Evolutionary conservation across 345 rosid genomes (phyloP), one percentile per base, ranked within the genome.

Genomic region (Cochlearia excelsa): DNA sequence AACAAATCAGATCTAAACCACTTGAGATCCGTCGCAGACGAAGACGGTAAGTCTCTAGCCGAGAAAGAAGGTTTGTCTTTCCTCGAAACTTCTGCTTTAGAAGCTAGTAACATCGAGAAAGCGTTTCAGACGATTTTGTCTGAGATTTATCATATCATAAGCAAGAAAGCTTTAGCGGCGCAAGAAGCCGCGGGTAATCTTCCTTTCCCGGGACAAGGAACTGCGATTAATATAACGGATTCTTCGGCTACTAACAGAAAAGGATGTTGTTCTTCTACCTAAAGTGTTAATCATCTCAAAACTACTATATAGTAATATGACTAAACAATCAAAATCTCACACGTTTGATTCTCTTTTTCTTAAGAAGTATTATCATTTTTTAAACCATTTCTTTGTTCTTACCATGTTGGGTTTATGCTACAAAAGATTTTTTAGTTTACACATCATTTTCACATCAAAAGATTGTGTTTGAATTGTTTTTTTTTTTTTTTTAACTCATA

Each of bases 121-220:
- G 84, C 87, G 29, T 82, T 85, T 66, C 91, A 79, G 43, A 77
- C 81, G 0, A 66, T 82, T 27, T 71, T 85, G 56, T 67, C 73
- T 1, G 81, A 85, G 77, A 85, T 82, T 29, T 82, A 82, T 76
- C 81, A 77, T 61, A 79, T 82, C 60, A 73, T 79, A 43, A 82
- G 88, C 74, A 82, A 79, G 60, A 82, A 81, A 59, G 92, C 86
- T 11, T 77, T 82, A 68, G 84, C 84, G 5, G 86, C 88, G 5
- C 79, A 77, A 61, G 81, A 79, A 66, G 81, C 79, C 26, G 75
- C 80, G 4, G 83, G 80, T 16, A 74, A 51, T 43, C 44, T 71
- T 9, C 45, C 78, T 0, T 41, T 71, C 23, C 88, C 88, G 0
- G 79, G 80, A 5, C 87, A 80, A 77, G 84, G 86, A 46, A 79